Percentiles rank a stretch among this genome's conserved stretches.
phyloP scores from a whole-genome alignment of 23 red algal genomes.

The Agarophyton chilense region DNA sequence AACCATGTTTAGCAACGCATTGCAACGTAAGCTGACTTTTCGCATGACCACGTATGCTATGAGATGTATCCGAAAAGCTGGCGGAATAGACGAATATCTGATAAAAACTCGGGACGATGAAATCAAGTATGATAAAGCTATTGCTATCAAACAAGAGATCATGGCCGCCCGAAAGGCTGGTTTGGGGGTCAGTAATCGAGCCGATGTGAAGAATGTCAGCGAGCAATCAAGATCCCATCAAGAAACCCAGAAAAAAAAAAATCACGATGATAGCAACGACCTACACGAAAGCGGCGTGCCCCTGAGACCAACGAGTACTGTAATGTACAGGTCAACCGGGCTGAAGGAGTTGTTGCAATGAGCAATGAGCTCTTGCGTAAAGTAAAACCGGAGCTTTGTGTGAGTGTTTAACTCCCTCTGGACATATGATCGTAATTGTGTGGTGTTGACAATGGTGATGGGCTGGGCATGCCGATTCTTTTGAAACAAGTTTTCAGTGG shows the following conservation, averaged over 20 bases:
- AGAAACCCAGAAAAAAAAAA: neutral
- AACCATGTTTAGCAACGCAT: constrained; percentile 74
- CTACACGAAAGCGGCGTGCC: constrained; percentile 25
- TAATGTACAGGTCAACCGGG: constrained; percentile 47
- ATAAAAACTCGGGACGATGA: constrained; percentile 68
- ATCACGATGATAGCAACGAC: neutral
- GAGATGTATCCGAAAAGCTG: constrained; percentile 78
- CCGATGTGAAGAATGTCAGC: neutral
- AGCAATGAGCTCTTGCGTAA: no score
- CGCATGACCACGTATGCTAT: constrained; percentile 74
- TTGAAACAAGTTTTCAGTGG: no score
- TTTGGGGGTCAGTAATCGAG: neutral
- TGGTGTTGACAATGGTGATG: no score
- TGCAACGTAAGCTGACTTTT: constrained; percentile 67
- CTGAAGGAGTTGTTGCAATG: neutral
- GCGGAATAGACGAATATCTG: constrained; percentile 91
- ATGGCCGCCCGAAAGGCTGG: constrained; percentile 31
- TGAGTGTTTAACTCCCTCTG: no score
- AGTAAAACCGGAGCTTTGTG: no score
- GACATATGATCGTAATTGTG: no score
- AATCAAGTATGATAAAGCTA: constrained; percentile 67
- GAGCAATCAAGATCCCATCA: neutral
- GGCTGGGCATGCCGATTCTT: no score
- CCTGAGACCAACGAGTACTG: constrained; percentile 84
- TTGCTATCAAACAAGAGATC: constrained; percentile 73